These are phyloP conservation scores for Colletotrichum sp. DNA, from an alignment of 2,329 filamentous ascomycete genomes.

Conservation along the genomic window DNA sequence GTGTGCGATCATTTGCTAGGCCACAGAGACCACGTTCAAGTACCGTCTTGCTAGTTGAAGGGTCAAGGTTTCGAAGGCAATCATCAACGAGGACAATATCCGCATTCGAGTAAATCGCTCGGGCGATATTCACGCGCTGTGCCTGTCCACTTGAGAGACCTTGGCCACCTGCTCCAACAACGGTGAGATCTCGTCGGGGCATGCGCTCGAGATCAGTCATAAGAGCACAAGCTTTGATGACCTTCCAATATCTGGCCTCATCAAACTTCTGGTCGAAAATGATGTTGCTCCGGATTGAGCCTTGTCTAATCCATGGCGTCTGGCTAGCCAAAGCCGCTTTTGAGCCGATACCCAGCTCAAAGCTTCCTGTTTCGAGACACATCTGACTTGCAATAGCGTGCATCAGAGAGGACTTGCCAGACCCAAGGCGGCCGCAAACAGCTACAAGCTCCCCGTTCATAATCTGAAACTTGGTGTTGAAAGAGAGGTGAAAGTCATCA, in stretches of 20 bases:
- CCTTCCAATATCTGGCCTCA: neutral
- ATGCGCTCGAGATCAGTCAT: neutral
- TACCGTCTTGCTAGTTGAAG: neutral
- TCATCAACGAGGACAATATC: neutral
- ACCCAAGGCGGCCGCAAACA: neutral
- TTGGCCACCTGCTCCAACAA: conserved; percentile 78
- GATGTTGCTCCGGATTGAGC: neutral
- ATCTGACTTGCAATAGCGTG: neutral
- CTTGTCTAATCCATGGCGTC: neutral
- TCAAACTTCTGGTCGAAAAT: neutral
- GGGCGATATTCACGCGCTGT: conserved; percentile 80
- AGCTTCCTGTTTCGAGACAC: neutral
- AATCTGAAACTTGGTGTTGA: neutral
- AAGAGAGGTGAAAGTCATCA: neutral
- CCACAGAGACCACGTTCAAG: neutral
- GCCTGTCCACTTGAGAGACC: conserved; percentile 81
- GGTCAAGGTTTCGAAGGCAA: neutral
- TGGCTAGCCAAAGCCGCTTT: neutral
- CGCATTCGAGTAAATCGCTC: conserved; percentile 59
- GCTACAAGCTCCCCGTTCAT: neutral
- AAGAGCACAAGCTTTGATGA: neutral
- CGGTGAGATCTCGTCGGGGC: conserved; percentile 45
- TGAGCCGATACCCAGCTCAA: neutral
- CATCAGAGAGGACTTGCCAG: neutral
- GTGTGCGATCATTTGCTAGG: neutral